These are phyloP conservation scores for Dactylonectria estremocensis DNA, from an alignment of 2,329 filamentous ascomycete genomes.

Conservation along the genomic window DNA sequence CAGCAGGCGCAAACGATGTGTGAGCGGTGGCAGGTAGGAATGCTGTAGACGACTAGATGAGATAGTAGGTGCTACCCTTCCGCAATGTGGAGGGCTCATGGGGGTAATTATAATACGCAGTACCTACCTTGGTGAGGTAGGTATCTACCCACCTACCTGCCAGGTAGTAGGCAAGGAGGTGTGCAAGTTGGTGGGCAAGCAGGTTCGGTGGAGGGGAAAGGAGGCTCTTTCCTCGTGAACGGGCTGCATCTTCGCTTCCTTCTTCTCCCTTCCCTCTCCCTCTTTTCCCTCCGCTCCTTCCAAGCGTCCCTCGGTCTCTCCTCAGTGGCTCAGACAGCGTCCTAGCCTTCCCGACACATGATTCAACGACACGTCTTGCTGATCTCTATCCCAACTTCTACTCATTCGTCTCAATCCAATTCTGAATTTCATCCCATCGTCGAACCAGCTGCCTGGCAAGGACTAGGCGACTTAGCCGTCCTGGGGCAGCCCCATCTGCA, in stretches of 20 bases:
- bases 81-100: conserved; percentile 4
- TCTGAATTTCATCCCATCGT: conserved; percentile 3
- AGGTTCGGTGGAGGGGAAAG: not conserved
- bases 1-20: conserved; percentile 1
- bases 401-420: conserved; percentile 10
- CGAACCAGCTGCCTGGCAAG: conserved; percentile 17
- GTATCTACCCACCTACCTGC: too few relatives aligned
- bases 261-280: not conserved
- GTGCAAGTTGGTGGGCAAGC: not conserved
- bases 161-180: not conserved
- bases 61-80: not conserved
- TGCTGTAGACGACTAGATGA: not conserved
- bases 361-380: conserved; percentile 1
- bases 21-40: conserved; percentile 10
- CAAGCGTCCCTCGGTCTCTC: not conserved
- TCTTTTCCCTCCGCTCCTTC: conserved; percentile 1
- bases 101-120: not conserved
- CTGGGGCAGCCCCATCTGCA: conserved; percentile 21
- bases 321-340: conserved; percentile 6
- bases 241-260: not conserved
- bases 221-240: conserved; percentile 7
- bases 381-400: conserved; percentile 22
- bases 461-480: conserved; percentile 11
- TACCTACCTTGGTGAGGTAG: not conserved
- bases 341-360: not conserved